Base-by-base conservation (phyloP, 148 eudicot species). In the Silene uniflora region DNA sequence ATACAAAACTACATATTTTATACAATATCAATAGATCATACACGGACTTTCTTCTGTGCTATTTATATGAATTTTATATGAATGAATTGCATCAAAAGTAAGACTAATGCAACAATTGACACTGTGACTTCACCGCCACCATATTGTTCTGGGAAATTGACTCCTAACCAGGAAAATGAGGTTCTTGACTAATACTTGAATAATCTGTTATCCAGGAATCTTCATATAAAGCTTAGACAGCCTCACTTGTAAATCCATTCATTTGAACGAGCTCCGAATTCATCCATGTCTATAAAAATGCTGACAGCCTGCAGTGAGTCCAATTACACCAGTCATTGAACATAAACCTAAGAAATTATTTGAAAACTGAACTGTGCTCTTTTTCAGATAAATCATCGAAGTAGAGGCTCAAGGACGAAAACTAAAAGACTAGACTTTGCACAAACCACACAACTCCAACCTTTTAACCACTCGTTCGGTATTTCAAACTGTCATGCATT, bases 211-310 rank as follows among this genome's bases (percentile, higher is more conserved):
- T 5, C 4, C 5, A 5, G 35, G 35, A 32, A 32, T 32, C 35
- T 32, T 32, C 35, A 32, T 2, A 32, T 13, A 22, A 52, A 55
- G 47, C 22, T 25, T 18, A 12, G 17, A 2, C 29, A 7, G 35
- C 52, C 52, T 81, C 72, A 85, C 65, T 93, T 93, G 90, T 93
- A 93, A 63, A 93, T 93, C 98, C 98, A 93, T 83, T 93, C 98
- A 23, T 91, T 88, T 35, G 98, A 87, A 59, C 98, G 97, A 42
- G 94, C 92, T 35, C 98, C 98, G 24, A 89, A 84, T 67, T 93
- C 98, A 52, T 93, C 98, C 98, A 93, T 88, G 81, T 91, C 96
- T 64, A 93, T 93, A 78, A 93, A 93, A 71, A 93, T 93, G 87
- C 98, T 93, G 35, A 93, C 96, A 23, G 98, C 98, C 98, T 93